Base-by-base conservation (phyloP, 176 grass and related monocot species). In the Carex littledalei region DNA sequence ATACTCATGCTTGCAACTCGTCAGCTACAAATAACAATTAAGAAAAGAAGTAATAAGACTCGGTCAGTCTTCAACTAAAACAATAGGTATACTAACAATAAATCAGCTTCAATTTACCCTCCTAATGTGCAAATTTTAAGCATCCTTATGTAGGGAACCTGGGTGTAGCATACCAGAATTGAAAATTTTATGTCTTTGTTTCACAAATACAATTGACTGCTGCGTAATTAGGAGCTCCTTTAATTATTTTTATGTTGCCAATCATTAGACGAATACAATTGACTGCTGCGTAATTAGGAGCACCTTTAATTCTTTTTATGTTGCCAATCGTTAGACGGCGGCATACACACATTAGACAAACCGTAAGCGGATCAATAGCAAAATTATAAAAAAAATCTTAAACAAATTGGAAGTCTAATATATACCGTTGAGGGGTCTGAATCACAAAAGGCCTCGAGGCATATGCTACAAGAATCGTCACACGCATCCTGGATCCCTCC, bases 391-490 rank as follows among this genome's bases (percentile, higher is more conserved):
- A 9, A 12, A 0, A 80, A 84, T 16, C 39, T 13, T 87, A 78
- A 86, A 8, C 43, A 70, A 84, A 55, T 57, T 43, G 10, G 5
- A 39, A 8, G 41, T 60, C 3, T 35, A 60, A 65, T 57, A 81
- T 64, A 81, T 71, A 99, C 96, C 70, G 96, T 95, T 58, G 91
- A 99, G 64, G 96, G 96, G 87, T 99, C 92, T 59, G 88, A 92
- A 72, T 99, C 88, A 86, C 87, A 95, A 89, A 99, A 99, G 65
- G 84, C 87, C 81, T 99, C 96, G 18, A 99, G 93, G 77, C 96
- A 99, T 74, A 99, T 99, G 84, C 96, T 99, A 82, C 96, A 99
- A 56, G 96, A 63, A 73, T 98, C 96, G 37, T 98, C 96, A 86
- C 93, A 99, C 67, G 93, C 88, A 81, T 95, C 91, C 88, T 95